These are phyloP conservation scores for Colletotrichum trifolii DNA, from an alignment of 2,329 filamentous ascomycete species.

Conservation along the genomic window DNA sequence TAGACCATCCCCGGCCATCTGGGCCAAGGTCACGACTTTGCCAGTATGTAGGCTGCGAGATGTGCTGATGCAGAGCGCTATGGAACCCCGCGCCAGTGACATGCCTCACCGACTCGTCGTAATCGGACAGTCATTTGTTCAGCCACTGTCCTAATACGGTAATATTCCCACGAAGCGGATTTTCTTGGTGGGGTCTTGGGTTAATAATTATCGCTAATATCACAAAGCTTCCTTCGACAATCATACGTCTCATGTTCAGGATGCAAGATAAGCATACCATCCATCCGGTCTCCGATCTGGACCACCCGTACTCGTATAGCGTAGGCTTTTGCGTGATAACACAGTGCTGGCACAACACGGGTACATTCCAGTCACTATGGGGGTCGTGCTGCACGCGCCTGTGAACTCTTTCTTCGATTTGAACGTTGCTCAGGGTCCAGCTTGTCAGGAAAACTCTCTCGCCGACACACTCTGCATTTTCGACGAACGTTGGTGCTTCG, in stretches of 20 bases:
- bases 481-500: conserved; percentile 2
- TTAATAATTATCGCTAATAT: background rate
- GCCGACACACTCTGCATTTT: background rate
- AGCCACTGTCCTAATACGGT: too few species aligned
- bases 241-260: background rate
- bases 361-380: conserved; percentile 10
- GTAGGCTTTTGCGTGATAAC: background rate
- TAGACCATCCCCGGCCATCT: conserved; percentile 16
- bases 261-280: conserved; percentile 11
- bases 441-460: background rate
- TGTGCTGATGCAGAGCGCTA: conserved; percentile 1
- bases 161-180: too few species aligned
- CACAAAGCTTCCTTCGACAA: conserved; percentile 1
- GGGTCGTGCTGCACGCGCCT: background rate
- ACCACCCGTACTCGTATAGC: conserved; percentile 6
- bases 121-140: too few species aligned
- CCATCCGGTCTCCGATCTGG: conserved; percentile 8
- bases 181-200: too few species aligned
- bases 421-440: conserved; percentile 1
- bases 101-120: conserved; percentile 1
- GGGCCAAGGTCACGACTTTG: background rate
- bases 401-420: conserved; percentile 2
- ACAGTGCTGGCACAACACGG: conserved; percentile 14
- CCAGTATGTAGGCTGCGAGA: conserved; percentile 12
- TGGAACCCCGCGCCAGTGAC: too few species aligned